Conservation (phyloP, 805 yeast genomes). For the Cyberlindnera nakhonratchasimensis region DNA sequence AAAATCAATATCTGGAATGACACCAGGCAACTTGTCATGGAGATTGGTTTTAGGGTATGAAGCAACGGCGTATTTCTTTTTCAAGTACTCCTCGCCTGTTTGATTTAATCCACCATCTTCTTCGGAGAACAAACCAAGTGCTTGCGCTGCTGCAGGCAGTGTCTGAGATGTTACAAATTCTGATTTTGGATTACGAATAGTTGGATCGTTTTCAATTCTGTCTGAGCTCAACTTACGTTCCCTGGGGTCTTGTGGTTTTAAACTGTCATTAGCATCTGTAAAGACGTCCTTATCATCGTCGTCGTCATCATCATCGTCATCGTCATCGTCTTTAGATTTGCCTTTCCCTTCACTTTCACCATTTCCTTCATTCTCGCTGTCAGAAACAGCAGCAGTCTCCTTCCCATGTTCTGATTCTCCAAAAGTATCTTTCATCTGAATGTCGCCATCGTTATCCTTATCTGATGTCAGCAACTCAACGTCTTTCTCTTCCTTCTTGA, state of each 20-base stretch:
- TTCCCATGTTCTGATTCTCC: not conserved
- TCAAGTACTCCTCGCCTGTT: conserved; percentile 71
- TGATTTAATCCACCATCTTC: conserved; percentile 52
- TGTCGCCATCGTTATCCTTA: conserved; percentile 7
- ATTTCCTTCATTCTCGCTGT: not conserved
- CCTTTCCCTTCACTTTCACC: too few relatives aligned
- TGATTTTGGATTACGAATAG: conserved; percentile 66
- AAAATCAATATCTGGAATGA: conserved; percentile 81
- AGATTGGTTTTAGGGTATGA: conserved; percentile 83
- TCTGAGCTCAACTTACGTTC: conserved; percentile 22
- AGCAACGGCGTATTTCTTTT: conserved; percentile 79
- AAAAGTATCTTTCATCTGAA: conserved; percentile 4
- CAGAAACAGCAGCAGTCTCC: too few relatives aligned
- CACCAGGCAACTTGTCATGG: conserved; percentile 77
- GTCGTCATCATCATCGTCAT: conserved; percentile 6
- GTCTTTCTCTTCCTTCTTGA: not conserved
- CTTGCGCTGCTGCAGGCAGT: conserved; percentile 60
- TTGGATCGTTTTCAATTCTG: conserved; percentile 50
- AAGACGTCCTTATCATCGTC: conserved; percentile 16
- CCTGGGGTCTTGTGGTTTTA: conserved; percentile 4
- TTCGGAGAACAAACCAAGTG: conserved; percentile 64
- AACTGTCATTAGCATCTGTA: conserved; percentile 18
- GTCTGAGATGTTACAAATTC: conserved; percentile 73
- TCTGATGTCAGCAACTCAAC: not conserved
- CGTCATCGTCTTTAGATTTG: not conserved